These are phyloP conservation scores for Haberlea rhodopensis DNA, from an alignment of 257 asterid species.

Conservation along the genomic window DNA sequence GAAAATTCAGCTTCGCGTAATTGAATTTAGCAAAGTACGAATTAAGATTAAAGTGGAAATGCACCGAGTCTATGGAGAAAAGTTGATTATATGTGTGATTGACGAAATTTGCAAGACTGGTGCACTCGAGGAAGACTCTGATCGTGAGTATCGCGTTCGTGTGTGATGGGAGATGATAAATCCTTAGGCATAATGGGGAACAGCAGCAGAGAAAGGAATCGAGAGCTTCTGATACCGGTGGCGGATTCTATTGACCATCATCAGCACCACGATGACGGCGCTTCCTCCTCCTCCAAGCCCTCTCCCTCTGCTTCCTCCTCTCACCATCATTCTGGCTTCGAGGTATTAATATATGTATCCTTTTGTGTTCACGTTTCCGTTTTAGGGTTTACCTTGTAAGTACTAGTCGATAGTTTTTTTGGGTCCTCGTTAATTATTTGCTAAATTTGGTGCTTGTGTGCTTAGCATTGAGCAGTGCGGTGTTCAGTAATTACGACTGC, in stretches of 20 bases:
- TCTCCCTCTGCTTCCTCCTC: constrained; percentile 60
- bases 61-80: too few species aligned
- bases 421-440: constrained; percentile 9
- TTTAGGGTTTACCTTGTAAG: constrained; percentile 29
- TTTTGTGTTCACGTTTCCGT: not conserved
- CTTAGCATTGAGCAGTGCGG: constrained; percentile 21
- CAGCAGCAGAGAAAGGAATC: constrained; percentile 71
- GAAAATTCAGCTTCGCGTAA: too few species aligned
- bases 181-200: constrained; percentile 50
- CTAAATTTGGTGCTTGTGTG: constrained; percentile 9
- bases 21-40: too few species aligned
- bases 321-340: constrained; percentile 71
- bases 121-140: not conserved
- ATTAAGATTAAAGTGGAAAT: not conserved
- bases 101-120: not conserved
- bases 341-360: constrained; percentile 36
- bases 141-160: not conserved
- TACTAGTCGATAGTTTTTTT: not conserved
- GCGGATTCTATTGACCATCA: constrained; percentile 56
- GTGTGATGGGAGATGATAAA: constrained; percentile 76
- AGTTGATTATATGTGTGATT: too few species aligned
- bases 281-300: constrained; percentile 44
- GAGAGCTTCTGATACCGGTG: constrained; percentile 89
- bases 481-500: constrained; percentile 13
- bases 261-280: constrained; percentile 34